Evolutionary conservation across 306 rosid species (phyloP).

Genomic region (Carpinus viminea): DNA sequence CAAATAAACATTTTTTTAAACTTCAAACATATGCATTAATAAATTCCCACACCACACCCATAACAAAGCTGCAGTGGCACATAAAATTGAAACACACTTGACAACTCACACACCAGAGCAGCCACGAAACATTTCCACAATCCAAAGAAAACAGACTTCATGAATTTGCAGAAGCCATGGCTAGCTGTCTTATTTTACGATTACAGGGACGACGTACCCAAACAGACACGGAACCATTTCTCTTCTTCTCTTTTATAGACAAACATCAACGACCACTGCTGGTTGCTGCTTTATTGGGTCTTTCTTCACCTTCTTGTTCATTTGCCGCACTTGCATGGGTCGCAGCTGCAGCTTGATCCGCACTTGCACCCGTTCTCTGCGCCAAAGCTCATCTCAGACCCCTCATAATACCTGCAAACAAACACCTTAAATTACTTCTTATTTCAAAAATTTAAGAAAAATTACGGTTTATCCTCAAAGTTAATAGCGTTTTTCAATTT

Average conservation of each 20-base stretch:
- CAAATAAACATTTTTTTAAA: not conserved
- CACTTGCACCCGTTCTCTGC: conserved; percentile 36
- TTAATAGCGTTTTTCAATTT: too few relatives aligned
- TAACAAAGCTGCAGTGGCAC: not conserved
- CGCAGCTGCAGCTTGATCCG: conserved; percentile 32
- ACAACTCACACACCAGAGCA: not conserved
- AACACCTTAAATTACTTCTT: too few relatives aligned
- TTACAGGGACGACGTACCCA: not conserved
- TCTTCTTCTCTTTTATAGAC: not conserved
- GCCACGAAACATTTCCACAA: not conserved
- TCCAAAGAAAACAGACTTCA: not conserved
- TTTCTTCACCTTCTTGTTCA: conserved; percentile 8
- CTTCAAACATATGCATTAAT: not conserved
- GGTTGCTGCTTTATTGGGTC: not conserved
- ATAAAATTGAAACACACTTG: not conserved
- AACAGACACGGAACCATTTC: not conserved
- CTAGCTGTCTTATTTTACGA: conserved; percentile 1
- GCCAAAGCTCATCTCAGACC: conserved; percentile 42
- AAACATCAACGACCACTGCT: not conserved
- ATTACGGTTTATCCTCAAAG: too few relatives aligned
- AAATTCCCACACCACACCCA: not conserved
- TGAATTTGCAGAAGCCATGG: not conserved
- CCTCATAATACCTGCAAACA: conserved; percentile 9
- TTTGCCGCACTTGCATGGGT: conserved; percentile 33
- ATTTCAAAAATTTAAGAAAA: too few relatives aligned